Conservation (phyloP, 805 yeast species). For the Candida michaelii region DNA sequence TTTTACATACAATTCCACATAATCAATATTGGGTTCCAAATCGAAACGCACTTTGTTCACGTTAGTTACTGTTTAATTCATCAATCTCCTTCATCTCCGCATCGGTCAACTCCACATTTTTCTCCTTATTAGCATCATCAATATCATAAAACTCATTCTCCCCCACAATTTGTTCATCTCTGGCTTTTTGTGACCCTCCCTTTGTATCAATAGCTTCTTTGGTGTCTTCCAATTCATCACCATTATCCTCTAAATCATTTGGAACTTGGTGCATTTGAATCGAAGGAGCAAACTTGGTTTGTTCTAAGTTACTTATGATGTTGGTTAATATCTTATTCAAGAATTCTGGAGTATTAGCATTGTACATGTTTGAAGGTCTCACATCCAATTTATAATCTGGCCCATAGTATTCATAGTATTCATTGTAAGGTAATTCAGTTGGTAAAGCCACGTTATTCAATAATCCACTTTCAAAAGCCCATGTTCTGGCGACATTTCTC, state of each 20-base stretch:
- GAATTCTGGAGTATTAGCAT: conserved; percentile 92
- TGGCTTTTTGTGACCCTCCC: conserved; percentile 86
- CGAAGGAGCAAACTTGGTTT: conserved; percentile 95
- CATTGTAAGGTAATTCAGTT: conserved; percentile 85
- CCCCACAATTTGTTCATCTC: conserved; percentile 71
- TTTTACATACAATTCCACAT: background rate
- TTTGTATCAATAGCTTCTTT: conserved; percentile 78
- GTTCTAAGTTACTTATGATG: conserved; percentile 74
- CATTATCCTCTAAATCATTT: conserved; percentile 79
- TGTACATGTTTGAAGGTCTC: conserved; percentile 93
- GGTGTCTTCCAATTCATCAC: conserved; percentile 84
- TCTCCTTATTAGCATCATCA: conserved; percentile 50
- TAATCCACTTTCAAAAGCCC: conserved; percentile 92
- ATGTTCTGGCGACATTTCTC: conserved; percentile 91
- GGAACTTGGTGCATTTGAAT: conserved; percentile 93
- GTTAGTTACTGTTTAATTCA: conserved; percentile 24
- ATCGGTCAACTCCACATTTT: conserved; percentile 31
- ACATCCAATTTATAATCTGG: conserved; percentile 96
- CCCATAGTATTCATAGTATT: conserved; percentile 94
- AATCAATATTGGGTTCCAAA: too few relatives aligned
- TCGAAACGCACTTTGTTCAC: too few relatives aligned
- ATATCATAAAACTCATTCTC: conserved; percentile 78
- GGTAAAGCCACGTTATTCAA: conserved; percentile 77
- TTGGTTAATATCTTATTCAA: conserved; percentile 79
- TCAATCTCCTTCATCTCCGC: conserved; percentile 40